These are phyloP conservation scores for Aspergillus floridensis DNA, from an alignment of 2,329 filamentous ascomycete genomes.

Conservation along the genomic window DNA sequence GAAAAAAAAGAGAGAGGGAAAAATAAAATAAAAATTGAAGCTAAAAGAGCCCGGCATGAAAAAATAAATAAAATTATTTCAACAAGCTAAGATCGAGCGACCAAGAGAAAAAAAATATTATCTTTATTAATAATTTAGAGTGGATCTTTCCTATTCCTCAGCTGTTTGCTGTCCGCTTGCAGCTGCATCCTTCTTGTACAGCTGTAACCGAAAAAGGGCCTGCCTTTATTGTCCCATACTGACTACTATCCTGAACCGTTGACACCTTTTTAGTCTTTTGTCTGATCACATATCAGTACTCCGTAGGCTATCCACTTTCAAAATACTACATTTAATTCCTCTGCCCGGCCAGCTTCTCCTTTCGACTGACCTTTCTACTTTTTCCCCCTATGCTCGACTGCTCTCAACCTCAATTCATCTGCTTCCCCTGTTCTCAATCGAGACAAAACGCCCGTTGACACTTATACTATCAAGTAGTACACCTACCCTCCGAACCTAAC, in stretches of 20 bases:
- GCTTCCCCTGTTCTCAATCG: constrained; percentile 10
- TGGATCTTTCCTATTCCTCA: constrained; percentile 31
- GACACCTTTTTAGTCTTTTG: constrained; percentile 29
- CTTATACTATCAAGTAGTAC: background rate
- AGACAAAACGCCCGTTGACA: background rate
- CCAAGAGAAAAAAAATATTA: constrained; percentile 12
- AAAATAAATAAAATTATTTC: constrained; percentile 9
- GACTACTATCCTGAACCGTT: constrained; percentile 28
- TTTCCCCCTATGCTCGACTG: constrained; percentile 4
- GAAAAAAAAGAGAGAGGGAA: constrained; percentile 10
- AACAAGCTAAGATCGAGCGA: constrained; percentile 7
- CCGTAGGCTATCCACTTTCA: constrained; percentile 30
- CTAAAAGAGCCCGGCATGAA: constrained; percentile 15
- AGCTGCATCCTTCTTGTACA: constrained; percentile 32
- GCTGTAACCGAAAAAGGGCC: constrained; percentile 35
- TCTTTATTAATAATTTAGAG: constrained; percentile 1
- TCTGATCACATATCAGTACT: constrained; percentile 32
- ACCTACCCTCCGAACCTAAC: background rate
- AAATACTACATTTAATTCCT: constrained; percentile 29
- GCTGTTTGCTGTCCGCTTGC: constrained; percentile 38
- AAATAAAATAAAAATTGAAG: constrained; percentile 5
- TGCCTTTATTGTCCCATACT: constrained; percentile 17
- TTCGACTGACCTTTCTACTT: constrained; percentile 10
- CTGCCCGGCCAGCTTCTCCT: constrained; percentile 25
- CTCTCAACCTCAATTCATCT: constrained; percentile 3